Base-by-base conservation (phyloP, 2,329 filamentous ascomycete genomes). In the Rhytidhysteron rufulum region DNA sequence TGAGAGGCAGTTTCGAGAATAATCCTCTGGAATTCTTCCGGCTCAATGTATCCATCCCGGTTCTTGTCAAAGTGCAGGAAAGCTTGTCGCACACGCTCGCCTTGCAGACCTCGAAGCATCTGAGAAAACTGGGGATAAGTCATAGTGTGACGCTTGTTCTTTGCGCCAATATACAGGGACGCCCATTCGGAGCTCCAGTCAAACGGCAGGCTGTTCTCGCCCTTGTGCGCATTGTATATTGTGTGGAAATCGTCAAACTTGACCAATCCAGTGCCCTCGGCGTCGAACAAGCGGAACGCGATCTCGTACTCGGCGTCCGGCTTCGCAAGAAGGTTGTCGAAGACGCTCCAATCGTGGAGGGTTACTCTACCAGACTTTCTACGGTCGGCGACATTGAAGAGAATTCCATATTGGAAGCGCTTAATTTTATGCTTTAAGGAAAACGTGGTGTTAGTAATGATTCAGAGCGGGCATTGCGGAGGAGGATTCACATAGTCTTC, bases 301-400 rank as follows among this genome's bases (percentile, higher is more conserved):
- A 98, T 95, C 68, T 97, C 90, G 71, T 98, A 98, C 72, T 98
- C 93, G 65, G 93, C 93, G 62, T 97, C 93, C 47, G 93, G 86
- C 71, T 96, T 97, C 53, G 78, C 77, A 43, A 98, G 82, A 48
- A 98, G 79, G 72, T 95, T 94, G 71, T 96, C 88, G 68, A 97
- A 98, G 49, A 86, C 85, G 34, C 79, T 82, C 89, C 91, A 98
- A 71, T 98, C 93, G 44, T 82, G 74, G 40, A 97, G 72, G 54
- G 73, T 86, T 53, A 98, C 75, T 54, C 79, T 83, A 48, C 90
- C 90, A 32, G 74, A 74, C 51, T 75, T 78, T 50, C 80, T 80
- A 55, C 87, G 82, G 68, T 98, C 93, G 55, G 93, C 93, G 43
- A 98, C 86, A 49, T 77, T 75, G 70, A 98, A 98, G 34, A 98